Evolutionary conservation across 2,329 filamentous ascomycete species (phyloP), one percentile per base, ranked within the genome.

Genomic region (Torrubiella hemipterigena): DNA sequence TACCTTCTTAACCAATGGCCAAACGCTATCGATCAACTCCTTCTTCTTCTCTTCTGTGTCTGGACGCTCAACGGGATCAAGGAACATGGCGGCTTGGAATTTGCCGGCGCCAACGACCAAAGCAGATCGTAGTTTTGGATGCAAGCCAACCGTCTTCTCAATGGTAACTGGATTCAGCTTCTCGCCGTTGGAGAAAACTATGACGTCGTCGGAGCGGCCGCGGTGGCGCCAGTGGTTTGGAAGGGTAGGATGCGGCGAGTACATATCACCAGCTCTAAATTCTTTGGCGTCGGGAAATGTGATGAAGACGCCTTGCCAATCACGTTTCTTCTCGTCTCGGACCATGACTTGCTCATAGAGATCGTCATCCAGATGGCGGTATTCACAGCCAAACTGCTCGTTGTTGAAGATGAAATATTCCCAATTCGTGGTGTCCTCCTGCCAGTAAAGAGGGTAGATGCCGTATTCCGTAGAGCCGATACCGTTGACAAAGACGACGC

Each of bases 131-230:
- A 68, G 40, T 2, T 46, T 37, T 0, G 56, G 52, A 27, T 65
- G 59, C 9, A 42, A 45, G 10, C 39, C 35, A 4, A 68, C 42
- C 15, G 49, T 51, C 1, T 45, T 40, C 36, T 67, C 63, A 20
- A 67, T 60, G 2, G 50, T 52, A 3, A 61, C 45, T 5, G 46
- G 43, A 36, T 69, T 69, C 8, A 68, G 40, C 42, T 69, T 69
- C 46, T 67, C 61, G 17, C 64, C 64, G 31, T 59, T 67, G 3
- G 56, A 59, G 23, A 69, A 57, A 11, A 69, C 63, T 12, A 68
- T 58, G 25, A 68, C 47, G 37, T 64, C 58, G 35, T 68, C 64
- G 1, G 32, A 7, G 12, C 42, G 31, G 2, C 35, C 35, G 2
- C 29, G n/a, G 10, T 36, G 38, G 7, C 24, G 21, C 37, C 37